Evolutionary conservation across 2,329 filamentous ascomycete genomes (phyloP), one percentile per base, ranked within the genome.

Genomic region (Rhinocladiella mackenziei): DNA sequence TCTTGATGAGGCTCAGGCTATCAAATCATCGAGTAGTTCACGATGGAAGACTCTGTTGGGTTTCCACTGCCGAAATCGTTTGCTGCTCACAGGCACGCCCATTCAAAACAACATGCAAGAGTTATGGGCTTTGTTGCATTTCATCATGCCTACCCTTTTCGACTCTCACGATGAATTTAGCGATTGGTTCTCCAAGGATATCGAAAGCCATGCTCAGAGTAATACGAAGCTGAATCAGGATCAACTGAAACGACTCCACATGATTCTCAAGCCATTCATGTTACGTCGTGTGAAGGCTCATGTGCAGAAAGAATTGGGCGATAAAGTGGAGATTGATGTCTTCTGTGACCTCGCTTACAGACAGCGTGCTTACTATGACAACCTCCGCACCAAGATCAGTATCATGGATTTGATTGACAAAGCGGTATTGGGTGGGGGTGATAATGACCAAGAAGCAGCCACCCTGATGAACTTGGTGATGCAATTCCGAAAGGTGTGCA

Each of bases 101-200:
- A 97, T 98, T 55, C 92, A 98, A 67, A 98, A 98, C 72, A 98
- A 97, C 75, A 98, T 98, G 92, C 92, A 97, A 67, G 91, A 98
- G 68, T 70, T 98, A 47, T 98, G 92, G 92, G 92, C 92, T 20
- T 70, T 98, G 55, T 76, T 98, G 14, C 92, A 98, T 75, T 98
- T 98, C 71, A 97, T 97, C 71, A 97, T 98, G 92, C 92, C 92
- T n/a, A 95, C 87, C 31, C 75, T 98, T 39, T 98, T 98, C 67
- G 92, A 74, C 53, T 73, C 69, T 9, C 71, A 73, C 36, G 71
- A 74, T 45, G 70, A 73, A 48, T 74, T 74, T 49, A 73, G 71
- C 58, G 71, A 73, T 48, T 74, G 71, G 71, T 74, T 74, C 57
- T 73, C 71, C 28, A 74, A 73, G 52, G 71, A 73, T 48, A 98